Evolutionary conservation across 306 rosid genomes (phyloP), one percentile per base, ranked within the genome.

Genomic region (Sphenostylis stenocarpa): DNA sequence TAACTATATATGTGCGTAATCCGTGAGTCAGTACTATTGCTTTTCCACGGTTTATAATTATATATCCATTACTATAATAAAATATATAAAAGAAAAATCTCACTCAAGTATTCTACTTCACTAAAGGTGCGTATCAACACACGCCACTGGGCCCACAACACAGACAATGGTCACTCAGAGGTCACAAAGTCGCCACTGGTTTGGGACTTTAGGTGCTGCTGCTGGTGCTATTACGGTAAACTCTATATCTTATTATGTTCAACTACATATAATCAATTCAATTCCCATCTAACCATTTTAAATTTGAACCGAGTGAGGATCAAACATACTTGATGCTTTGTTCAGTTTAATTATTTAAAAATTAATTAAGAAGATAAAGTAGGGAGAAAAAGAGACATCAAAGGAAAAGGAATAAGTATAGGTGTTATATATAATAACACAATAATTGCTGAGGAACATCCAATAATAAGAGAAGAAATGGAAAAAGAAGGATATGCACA

Each of bases 401-500:
- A 38, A 26, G 43, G 41, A 12, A 58, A 70, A 75, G 47, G 75
- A 44, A 70, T 53, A 63, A 9, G 26, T 39, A 58, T 49, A 21
- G 4, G 31, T 12, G 68, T 65, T 69, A 75, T 48, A 67, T 38
- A 62, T 60, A 69, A 64, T 45, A 77, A 53, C 45, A 73, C 10
- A 73, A 81, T 67, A 53, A 85, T 78, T 29, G 45, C 31, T 78
- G 45, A 81, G 81, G 85, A 68, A 36, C 56, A 56, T 77, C 77
- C 83, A 77, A 81, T 81, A 36, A 67, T 29, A 41, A 73, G 66
- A 57, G 69, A 67, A 67, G 80, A 8, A 75, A 69, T 58, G 51
- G 34, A 57, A 67, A 71, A 26, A 20, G 56, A 53, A 77, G 44
- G 81, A 57, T 70, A 73, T 68, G 81, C 85, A 61, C 84, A 82